phyloP scores from a whole-genome alignment of 208 protist genomes.

The Leptomonas seymouri region DNA sequence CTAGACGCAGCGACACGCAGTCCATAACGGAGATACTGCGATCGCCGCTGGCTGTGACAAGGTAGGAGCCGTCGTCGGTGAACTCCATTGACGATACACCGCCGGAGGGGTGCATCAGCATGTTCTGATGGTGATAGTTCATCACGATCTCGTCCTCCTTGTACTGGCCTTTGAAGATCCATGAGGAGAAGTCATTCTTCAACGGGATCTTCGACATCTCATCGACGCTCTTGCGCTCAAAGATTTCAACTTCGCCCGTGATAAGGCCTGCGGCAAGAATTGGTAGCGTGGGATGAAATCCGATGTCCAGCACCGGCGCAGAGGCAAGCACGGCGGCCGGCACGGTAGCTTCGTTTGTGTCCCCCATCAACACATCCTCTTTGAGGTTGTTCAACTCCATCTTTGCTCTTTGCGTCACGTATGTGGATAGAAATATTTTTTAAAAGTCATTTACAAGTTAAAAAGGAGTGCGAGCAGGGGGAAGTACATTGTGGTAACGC shows the following conservation, averaged over 20 bases:
- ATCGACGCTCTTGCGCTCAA: slow-evolving; percentile 49
- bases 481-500: too few relatives aligned
- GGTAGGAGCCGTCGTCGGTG: slow-evolving; percentile 84
- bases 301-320: slow-evolving; percentile 69
- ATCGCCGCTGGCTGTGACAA: slow-evolving; percentile 85
- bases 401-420: not conserved
- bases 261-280: slow-evolving; percentile 81
- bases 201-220: slow-evolving; percentile 72
- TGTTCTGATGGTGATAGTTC: slow-evolving; percentile 68
- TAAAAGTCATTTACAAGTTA: too few relatives aligned
- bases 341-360: slow-evolving; percentile 48
- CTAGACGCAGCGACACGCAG: slow-evolving; percentile 69
- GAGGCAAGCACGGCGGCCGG: slow-evolving; percentile 68
- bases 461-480: too few relatives aligned
- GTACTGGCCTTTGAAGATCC: slow-evolving; percentile 65
- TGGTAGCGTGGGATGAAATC: slow-evolving; percentile 77
- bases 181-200: slow-evolving; percentile 70
- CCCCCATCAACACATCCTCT: slow-evolving; percentile 71
- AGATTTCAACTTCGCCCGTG: slow-evolving; percentile 82
- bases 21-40: slow-evolving; percentile 82
- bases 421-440: not conserved
- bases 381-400: slow-evolving; percentile 71
- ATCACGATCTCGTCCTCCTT: slow-evolving; percentile 50
- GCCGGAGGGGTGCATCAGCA: slow-evolving; percentile 82
- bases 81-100: slow-evolving; percentile 85